Base-by-base conservation (phyloP, 1,284 basidiomycete species). In the Pascua sp. region DNA sequence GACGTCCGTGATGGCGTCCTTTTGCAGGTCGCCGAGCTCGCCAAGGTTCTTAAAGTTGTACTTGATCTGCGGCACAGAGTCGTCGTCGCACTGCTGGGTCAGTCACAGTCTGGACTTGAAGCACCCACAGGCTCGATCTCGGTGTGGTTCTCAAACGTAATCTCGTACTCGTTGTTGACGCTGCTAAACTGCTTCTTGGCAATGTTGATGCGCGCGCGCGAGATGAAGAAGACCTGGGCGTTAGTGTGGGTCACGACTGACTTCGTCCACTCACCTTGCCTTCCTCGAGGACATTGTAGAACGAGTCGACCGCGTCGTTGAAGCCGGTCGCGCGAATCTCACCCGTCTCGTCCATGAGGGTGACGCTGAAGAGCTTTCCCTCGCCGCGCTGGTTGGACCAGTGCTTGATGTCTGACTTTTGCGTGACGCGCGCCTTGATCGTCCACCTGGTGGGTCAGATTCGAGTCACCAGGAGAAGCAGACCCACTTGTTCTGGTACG, bases 171-270 rank as follows among this genome's bases (percentile, higher is more conserved):
- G 73, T 96, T 97, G 64, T 84, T 80, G 49, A 96, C 78, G 70
- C 89, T 91, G 51, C 85, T 90, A 77, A 96, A 99, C 78, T 97
- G 95, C 80, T 95, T 98, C 81, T 98, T 98, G 47, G 95, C 94
- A 38, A 98, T 86, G 71, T 91, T 90, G 70, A 98, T 88, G 54
- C 90, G 85, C 9, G 90, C 95, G 69, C 89, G 91, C 1, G 90
- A 91, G 60, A 98, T 83, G 71, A 84, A 91, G 77, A 93, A 98
- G 11, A 79, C 78, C 24, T 74, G 76, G 47, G n/a, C 9, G 51
- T 53, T 45, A 57, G 53, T n/a, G 12, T 18, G 36, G 32, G 40
- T 42, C 4, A 40, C 57, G n/a, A n/a, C 70, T 58, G 24, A 32
- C 24, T 32, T 32, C 24, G 24, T 32, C 24, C 3, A 32, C 24